Evolutionary conservation across 225 moss, liverwort and hornwort genomes (phyloP), one percentile per base, ranked within the genome.

Genomic region (Sphagnum tenellum): DNA sequence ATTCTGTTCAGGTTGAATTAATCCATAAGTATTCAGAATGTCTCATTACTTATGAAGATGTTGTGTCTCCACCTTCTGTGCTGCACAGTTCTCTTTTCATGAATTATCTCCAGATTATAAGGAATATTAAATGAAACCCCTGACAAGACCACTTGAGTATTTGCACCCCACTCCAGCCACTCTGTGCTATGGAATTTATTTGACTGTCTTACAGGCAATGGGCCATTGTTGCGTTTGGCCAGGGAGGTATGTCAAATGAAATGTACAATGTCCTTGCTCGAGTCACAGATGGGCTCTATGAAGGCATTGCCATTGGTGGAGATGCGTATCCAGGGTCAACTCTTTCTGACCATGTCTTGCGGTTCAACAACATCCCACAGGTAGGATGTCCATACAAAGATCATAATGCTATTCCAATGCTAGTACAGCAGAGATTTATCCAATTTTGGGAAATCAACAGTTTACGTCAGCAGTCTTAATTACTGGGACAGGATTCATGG

Each of bases 231-330:
- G 29, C 29, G 49, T 51, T 3, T 46, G 65, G 56, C 54, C 74
- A 85, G 65, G 94, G 94, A 47, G 94, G 94, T 56, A 94, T 94
- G 94, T 94, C 94, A 45, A 94, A 94, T 69, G 94, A 94, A 72
- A 74, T 94, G 74, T 94, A 94, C 83, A 94, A 87, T 64, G 90
- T 94, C 60, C 81, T 94, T 47, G 90, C 94, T 55, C 82, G 94
- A 53, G 94, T 94, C 57, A 94, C 94, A 11, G 94, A 94, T 53
- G 94, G 90, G n/a, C 89, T 94, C 3, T 94, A 94, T 44, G 94
- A 94, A 81, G 94, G 94, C 73, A 83, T 94, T 64, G 94, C 94
- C 47, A 90, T 94, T 64, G 94, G 94, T 67, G 94, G 94, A 72
- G 94, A 94, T 76, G 90, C 88, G 8, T 94, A 94, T 74, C 94